Evolutionary conservation across 495 filamentous ascomycete species (phyloP), one percentile per base, ranked within the genome.

Genomic region (Lasiosphaeria miniovina): DNA sequence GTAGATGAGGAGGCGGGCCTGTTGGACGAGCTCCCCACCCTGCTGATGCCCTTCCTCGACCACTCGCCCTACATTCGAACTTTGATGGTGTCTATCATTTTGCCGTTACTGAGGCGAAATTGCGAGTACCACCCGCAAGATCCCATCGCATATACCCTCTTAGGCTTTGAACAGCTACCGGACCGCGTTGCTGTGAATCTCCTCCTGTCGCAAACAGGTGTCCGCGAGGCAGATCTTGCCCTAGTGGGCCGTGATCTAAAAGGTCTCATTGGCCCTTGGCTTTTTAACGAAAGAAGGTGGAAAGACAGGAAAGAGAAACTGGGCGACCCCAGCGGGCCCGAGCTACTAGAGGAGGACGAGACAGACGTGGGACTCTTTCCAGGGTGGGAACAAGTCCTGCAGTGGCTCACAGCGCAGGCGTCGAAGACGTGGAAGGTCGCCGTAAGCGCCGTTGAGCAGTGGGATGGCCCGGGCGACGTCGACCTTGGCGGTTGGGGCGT

Each of bases 1-100:
- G 88, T 96, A 48, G 91, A 97, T 61, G 76, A 83, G 14, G 87
- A 91, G 73, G 90, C 90, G 12, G 89, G 90, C 4, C 74, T 94
- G 6, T 79, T 96, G 45, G 79, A 83, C 10, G 83, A 93, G 55
- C 74, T 94, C 0, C 87, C 88, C 12, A 80, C 80, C 34, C 82
- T 96, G 11, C 68, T 95, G 14, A 72, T 82, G 50, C 91, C 91
- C 0, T 96, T 96, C 68, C 78, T 95, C 48, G 73, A 86, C 40
- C 84, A 81, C 54, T 86, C 86, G 14, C 76, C 84, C 12, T 78
- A 78, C 45, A 72, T 96, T 52, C 83, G 87, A 59, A 85, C 79
- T 49, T 91, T 91, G 88, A 80, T 90, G 67, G 82, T 95, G 34
- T 91, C 91, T 1, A 86, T 80, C 17, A 77, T 95, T 17, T 76